Conservation (phyloP, 768 basidiomycete genomes). For the Hygrophoropsis aurantiaca region DNA sequence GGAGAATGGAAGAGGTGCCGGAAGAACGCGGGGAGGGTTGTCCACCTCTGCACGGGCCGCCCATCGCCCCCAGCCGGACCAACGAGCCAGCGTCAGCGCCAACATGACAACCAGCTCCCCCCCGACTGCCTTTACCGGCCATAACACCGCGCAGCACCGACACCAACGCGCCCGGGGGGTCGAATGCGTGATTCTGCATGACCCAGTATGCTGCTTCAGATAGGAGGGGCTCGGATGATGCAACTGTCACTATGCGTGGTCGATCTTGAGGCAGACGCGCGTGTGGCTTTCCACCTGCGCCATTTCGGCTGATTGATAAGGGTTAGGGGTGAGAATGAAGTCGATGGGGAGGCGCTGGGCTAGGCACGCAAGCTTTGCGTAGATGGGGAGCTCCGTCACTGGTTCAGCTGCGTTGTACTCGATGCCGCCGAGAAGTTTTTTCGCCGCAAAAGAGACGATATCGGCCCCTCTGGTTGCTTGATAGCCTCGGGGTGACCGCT, state of each 20-base stretch:
- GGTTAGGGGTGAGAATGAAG: constrained; percentile 25
- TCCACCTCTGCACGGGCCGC: too few species aligned
- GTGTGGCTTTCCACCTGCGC: constrained; percentile 31
- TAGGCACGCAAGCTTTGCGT: constrained; percentile 21
- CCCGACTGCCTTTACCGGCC: too few species aligned
- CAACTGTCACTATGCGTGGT: constrained; percentile 12
- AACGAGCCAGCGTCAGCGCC: too few species aligned
- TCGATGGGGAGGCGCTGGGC: constrained; percentile 26
- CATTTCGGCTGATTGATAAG: too few species aligned
- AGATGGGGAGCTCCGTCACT: constrained; percentile 7
- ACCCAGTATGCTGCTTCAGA: constrained; percentile 16
- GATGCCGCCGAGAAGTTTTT: constrained; percentile 9
- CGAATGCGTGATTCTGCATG: constrained; percentile 9
- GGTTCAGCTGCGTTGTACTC: not conserved
- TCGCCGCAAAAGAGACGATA: constrained; percentile 11
- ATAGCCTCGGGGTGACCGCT: too few species aligned
- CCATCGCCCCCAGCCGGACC: too few species aligned
- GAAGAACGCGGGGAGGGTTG: too few species aligned
- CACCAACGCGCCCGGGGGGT: too few species aligned
- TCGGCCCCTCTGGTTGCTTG: constrained; percentile 8
- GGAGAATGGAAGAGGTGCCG: too few species aligned
- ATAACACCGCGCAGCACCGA: too few species aligned
- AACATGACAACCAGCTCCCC: too few species aligned
- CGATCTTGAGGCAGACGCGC: constrained; percentile 24
- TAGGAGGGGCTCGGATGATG: too few species aligned